Conservation (phyloP, 2,329 filamentous ascomycete genomes). For the Venturia carpophila region DNA sequence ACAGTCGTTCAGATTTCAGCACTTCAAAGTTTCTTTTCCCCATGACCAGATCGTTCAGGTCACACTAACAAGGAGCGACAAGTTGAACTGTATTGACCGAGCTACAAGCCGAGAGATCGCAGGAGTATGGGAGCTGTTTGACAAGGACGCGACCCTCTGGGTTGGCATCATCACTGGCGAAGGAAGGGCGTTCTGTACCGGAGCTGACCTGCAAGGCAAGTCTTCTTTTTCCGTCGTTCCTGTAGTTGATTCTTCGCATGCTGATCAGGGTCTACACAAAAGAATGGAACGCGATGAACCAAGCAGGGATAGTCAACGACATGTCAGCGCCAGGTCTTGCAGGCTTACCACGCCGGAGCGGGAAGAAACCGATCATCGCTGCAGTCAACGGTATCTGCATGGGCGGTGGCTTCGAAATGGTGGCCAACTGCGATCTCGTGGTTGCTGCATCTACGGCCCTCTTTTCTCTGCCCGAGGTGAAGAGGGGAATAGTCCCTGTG, state of each 20-base stretch:
- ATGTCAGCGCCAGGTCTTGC: slow-evolving; percentile 37
- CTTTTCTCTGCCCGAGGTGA: slow-evolving; percentile 42
- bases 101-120: slow-evolving; percentile 20
- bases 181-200: slow-evolving; percentile 23
- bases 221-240: too few relatives aligned
- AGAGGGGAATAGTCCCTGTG: slow-evolving; percentile 39
- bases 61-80: slow-evolving; percentile 20
- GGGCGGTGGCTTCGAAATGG: slow-evolving; percentile 44
- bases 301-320: slow-evolving; percentile 23
- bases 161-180: slow-evolving; percentile 22
- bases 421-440: slow-evolving; percentile 42
- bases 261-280: not conserved
- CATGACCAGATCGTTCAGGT: slow-evolving; percentile 18
- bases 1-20: not conserved
- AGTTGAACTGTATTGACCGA: slow-evolving; percentile 22
- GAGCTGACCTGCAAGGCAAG: slow-evolving; percentile 22
- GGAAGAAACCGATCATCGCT: slow-evolving; percentile 48
- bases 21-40: slow-evolving; percentile 18
- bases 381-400: slow-evolving; percentile 45
- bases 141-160: slow-evolving; percentile 20
- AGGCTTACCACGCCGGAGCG: slow-evolving; percentile 43
- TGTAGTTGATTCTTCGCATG: not conserved
- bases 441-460: slow-evolving; percentile 38
- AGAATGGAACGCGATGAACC: slow-evolving; percentile 27
- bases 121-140: slow-evolving; percentile 20